phyloP scores from a whole-genome alignment of 179 eudicot genomes.

The Dionaea muscipula region DNA sequence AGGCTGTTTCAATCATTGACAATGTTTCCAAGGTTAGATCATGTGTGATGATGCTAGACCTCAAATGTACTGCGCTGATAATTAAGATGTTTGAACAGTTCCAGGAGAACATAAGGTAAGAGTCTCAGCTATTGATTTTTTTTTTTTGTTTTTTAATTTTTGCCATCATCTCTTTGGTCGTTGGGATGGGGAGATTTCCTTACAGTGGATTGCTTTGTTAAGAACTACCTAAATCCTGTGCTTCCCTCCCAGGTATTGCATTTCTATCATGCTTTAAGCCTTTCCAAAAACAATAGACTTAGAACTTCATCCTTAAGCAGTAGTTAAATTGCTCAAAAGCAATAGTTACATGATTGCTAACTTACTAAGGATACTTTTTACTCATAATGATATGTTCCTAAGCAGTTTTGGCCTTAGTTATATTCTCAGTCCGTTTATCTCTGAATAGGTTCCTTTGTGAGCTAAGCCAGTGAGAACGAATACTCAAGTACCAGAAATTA shows the following conservation, averaged over 20 bases:
- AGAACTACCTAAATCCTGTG: no score
- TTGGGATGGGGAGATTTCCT: not conserved
- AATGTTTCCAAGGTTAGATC: conserved; percentile 38
- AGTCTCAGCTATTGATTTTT: not conserved
- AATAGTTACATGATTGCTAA: not conserved
- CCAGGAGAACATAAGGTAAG: conserved; percentile 37
- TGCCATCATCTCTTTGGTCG: not conserved
- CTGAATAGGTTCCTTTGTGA: not conserved
- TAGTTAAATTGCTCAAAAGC: not conserved
- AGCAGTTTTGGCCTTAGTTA: not conserved
- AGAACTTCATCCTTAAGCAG: no score
- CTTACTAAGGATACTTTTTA: not conserved
- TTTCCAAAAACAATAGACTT: no score
- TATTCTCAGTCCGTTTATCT: not conserved
- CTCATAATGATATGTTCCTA: not conserved
- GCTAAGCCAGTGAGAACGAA: not conserved
- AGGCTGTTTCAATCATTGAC: conserved; percentile 40
- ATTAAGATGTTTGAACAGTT: conserved; percentile 54
- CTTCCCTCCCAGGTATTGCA: no score
- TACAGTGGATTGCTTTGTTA: not conserved
- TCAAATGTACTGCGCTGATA: conserved; percentile 43
- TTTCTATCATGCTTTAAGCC: no score
- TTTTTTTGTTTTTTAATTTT: not conserved
- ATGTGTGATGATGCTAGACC: conserved; percentile 63
- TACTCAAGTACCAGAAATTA: not conserved